phyloP scores from a whole-genome alignment of 371 early-diverging fungal genomes.

The Batkoa obscura region DNA sequence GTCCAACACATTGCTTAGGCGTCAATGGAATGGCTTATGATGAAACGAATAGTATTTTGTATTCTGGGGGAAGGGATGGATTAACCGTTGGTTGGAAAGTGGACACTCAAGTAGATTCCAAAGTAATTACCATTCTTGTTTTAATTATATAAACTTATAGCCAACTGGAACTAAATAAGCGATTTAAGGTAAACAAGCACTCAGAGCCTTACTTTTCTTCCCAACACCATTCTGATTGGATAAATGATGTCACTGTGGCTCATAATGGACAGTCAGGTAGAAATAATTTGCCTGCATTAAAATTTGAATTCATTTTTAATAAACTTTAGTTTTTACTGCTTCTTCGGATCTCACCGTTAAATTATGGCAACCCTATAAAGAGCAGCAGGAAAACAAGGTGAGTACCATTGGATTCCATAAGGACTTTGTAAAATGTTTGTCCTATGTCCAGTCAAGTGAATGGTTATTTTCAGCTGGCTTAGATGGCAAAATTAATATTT shows the following conservation, averaged over 20 bases:
- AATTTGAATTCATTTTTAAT: too few species aligned
- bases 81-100: conserved; percentile 74
- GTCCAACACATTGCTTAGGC: conserved; percentile 34
- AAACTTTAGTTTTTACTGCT: conserved; percentile 48
- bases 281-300: not conserved
- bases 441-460: conserved; percentile 36
- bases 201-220: conserved; percentile 45
- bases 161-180: not conserved
- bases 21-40: conserved; percentile 59
- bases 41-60: conserved; percentile 41
- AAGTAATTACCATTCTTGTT: not conserved
- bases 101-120: conserved; percentile 10
- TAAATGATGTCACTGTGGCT: conserved; percentile 75
- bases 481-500: conserved; percentile 67
- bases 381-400: conserved; percentile 17
- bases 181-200: conserved; percentile 19
- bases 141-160: not conserved
- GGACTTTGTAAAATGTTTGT: conserved; percentile 68
- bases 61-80: conserved; percentile 81
- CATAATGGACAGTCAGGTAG: conserved; percentile 17
- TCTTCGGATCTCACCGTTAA: conserved; percentile 84
- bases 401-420: conserved; percentile 59
- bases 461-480: conserved; percentile 88
- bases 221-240: conserved; percentile 88
- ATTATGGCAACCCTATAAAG: conserved; percentile 45